A percentile compares a stretch with the other conserved stretches of the same genome.
These are phyloP conservation scores for Brasenia schreberi DNA, from an alignment of 164 flowering plant species.

Conservation along the genomic window DNA sequence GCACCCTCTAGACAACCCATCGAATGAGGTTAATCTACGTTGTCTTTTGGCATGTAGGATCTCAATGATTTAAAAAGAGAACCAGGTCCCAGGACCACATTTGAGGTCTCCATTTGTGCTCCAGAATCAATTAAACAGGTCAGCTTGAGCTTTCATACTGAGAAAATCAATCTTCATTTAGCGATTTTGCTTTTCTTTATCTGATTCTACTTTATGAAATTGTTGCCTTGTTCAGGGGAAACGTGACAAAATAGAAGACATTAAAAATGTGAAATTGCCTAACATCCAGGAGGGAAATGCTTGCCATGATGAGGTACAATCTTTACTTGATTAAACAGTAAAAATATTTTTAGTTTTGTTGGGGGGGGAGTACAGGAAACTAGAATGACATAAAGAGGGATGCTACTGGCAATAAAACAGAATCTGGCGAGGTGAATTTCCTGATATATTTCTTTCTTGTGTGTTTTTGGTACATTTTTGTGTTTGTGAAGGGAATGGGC, in stretches of 20 bases:
- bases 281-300: neutral
- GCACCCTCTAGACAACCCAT: too few relatives aligned
- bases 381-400: too few relatives aligned
- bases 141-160: neutral
- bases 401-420: too few relatives aligned
- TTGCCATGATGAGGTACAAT: neutral
- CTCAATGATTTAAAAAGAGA: slow-evolving; percentile 38
- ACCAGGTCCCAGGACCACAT: slow-evolving; percentile 55
- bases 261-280: neutral
- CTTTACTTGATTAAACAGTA: too few relatives aligned
- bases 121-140: slow-evolving; percentile 63
- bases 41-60: slow-evolving; percentile 29
- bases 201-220: neutral
- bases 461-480: neutral
- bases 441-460: slow-evolving; percentile 1
- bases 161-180: neutral
- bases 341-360: too few relatives aligned
- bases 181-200: neutral
- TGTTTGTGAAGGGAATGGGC: neutral
- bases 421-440: neutral
- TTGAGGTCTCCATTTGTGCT: slow-evolving; percentile 69
- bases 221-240: neutral
- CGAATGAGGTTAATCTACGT: too few relatives aligned
- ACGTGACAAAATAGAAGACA: neutral
- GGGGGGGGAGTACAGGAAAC: too few relatives aligned